phyloP scores from a whole-genome alignment of 345 rosid species.

The Aethionema arabicum region DNA sequence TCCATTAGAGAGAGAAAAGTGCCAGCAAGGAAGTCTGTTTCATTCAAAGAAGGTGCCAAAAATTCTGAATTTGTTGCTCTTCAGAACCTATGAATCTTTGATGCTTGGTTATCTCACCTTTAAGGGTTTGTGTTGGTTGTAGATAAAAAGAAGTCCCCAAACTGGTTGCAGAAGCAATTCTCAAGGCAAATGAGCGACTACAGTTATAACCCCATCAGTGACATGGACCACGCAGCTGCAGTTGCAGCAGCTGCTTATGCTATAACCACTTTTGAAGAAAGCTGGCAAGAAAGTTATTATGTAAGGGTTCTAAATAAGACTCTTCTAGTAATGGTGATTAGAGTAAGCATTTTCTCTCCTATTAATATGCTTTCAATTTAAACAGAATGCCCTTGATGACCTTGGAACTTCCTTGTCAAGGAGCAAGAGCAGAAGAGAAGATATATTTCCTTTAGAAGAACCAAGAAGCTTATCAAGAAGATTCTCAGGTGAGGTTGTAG shows the following conservation, averaged over 20 bases:
- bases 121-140: constrained; percentile 8
- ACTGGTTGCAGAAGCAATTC: constrained; percentile 37
- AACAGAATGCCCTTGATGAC: constrained; percentile 34
- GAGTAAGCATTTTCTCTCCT: background rate
- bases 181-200: constrained; percentile 33
- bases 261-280: constrained; percentile 27
- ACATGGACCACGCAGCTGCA: constrained; percentile 36
- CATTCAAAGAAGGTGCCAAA: constrained; percentile 38
- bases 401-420: constrained; percentile 28
- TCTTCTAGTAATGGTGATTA: background rate
- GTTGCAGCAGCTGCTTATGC: constrained; percentile 42
- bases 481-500: constrained; percentile 32
- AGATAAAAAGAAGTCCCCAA: constrained; percentile 34
- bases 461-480: constrained; percentile 35
- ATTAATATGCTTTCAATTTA: constrained; percentile 1
- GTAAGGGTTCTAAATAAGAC: background rate
- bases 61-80: background rate
- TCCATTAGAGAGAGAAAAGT: constrained; percentile 26
- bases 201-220: constrained; percentile 30
- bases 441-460: constrained; percentile 16
- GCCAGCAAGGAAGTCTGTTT: constrained; percentile 36
- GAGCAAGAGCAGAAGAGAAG: constrained; percentile 27
- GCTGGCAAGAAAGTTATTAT: constrained; percentile 28
- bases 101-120: constrained; percentile 7
- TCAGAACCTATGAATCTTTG: constrained; percentile 10